Evolutionary conservation across 2,329 filamentous ascomycete species (phyloP), one percentile per base, ranked within the genome.

Genomic region (Aspergillus puulaauensis): DNA sequence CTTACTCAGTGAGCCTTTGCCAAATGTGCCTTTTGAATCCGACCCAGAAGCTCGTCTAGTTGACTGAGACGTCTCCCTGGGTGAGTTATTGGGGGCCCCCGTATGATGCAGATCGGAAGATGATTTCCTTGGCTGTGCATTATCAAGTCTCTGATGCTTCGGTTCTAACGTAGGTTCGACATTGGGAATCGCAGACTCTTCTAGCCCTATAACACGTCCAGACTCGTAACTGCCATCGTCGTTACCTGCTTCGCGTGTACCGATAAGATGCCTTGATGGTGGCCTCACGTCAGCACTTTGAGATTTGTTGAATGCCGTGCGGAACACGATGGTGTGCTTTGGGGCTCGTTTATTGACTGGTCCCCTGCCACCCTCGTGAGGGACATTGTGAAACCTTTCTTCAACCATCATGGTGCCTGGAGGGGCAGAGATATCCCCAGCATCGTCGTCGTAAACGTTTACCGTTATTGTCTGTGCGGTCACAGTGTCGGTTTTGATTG

Each of bases 321-420:
- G 69, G 52, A 80, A 80, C 6, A 80, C 74, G 35, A 80, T 66
- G 2, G 76, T 79, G 59, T 80, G 77, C 41, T 70, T 77, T 19
- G 77, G 77, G 27, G 68, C 23, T 33, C 62, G 59, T 8, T 40
- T 73, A 74, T 56, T 76, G 72, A 24, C 69, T 71, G 45, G 71
- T 68, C 21, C 65, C 72, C 74, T 65, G 73, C 48, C 56, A n/a
- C 46, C 59, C 50, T 58, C 57, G 37, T 59, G 56, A 33, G 83
- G 65, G 80, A 85, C 59, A 78, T 83, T 61, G 79, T 82, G 61
- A 46, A 78, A 74, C 31, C 71, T 71, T 64, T 80, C 77, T 52
- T 77, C 76, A 41, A 80, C 65, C 68, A 80, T 73, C 55, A 74
- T 75, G 2, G 76, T 79, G 4, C 78, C 78, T 15, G 77, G 78